Percentiles rank a stretch among this genome's conserved stretches.
Conservation (phyloP, 306 rosid genomes). For the Rosa lucieae region DNA sequence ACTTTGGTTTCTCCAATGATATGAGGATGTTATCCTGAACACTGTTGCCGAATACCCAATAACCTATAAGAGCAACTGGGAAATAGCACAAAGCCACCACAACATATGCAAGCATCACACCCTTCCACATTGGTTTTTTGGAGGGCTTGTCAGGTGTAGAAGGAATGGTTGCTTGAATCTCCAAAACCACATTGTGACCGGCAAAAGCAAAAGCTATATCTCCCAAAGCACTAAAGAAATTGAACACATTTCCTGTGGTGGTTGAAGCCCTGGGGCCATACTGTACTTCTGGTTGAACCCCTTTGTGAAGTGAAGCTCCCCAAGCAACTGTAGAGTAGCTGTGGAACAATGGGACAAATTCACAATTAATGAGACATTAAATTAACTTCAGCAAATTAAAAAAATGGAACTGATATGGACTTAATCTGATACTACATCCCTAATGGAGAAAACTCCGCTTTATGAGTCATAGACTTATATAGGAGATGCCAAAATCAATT, state of each 20-base stretch:
- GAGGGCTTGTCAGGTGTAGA: constrained; percentile 40
- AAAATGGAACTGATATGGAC: neutral
- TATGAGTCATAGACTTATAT: neutral
- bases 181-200: constrained; percentile 46
- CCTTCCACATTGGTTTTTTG: constrained; percentile 46
- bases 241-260: constrained; percentile 25
- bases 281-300: constrained; percentile 24
- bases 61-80: constrained; percentile 39
- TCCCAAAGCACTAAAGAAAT: constrained; percentile 39
- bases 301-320: constrained; percentile 38
- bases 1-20: constrained; percentile 32
- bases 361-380: no score
- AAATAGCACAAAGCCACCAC: constrained; percentile 47
- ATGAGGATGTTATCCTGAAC: constrained; percentile 42
- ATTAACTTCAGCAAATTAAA: neutral
- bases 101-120: constrained; percentile 27
- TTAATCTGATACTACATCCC: no score
- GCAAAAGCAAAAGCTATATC: constrained; percentile 47
- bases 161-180: constrained; percentile 49
- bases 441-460: neutral
- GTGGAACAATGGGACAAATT: no score
- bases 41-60: constrained; percentile 35
- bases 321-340: constrained; percentile 49
- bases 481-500: neutral
- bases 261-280: constrained; percentile 33